phyloP scores from a whole-genome alignment of 2,329 filamentous ascomycete species.

The Orbilia ellipsospora region DNA sequence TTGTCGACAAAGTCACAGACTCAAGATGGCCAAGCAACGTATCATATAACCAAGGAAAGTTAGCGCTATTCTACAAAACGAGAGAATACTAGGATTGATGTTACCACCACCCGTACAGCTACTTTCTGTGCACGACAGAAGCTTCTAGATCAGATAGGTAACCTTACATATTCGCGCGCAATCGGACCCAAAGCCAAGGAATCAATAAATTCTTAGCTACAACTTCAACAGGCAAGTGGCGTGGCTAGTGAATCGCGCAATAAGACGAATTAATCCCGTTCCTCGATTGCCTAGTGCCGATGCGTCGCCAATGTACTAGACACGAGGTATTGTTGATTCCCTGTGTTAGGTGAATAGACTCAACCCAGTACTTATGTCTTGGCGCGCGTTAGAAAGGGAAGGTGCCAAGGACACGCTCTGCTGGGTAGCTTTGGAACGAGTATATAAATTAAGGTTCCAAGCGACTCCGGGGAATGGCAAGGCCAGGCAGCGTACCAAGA shows the following conservation, averaged over 20 bases:
- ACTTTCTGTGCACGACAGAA: too few species aligned
- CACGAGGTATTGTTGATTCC: background rate
- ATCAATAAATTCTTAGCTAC: constrained; percentile 50
- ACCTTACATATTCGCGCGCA: too few species aligned
- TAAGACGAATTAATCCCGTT: constrained; percentile 4
- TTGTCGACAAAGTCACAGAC: constrained; percentile 28
- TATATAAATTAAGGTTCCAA: too few species aligned
- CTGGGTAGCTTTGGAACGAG: too few species aligned
- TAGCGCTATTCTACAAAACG: too few species aligned
- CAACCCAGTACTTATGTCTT: constrained; percentile 35
- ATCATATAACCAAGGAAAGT: constrained; percentile 21
- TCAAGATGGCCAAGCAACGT: constrained; percentile 4
- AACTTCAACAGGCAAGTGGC: constrained; percentile 45
- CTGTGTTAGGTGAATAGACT: constrained; percentile 31
- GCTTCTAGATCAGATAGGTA: too few species aligned
- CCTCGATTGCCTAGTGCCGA: constrained; percentile 53
- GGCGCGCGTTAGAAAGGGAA: constrained; percentile 43
- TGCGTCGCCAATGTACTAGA: constrained; percentile 30
- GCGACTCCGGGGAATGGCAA: too few species aligned
- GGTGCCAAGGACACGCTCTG: constrained; percentile 32
- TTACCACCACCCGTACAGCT: background rate
- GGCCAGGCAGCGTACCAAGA: too few species aligned
- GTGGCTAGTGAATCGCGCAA: constrained; percentile 9
- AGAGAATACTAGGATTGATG: background rate
- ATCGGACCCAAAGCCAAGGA: constrained; percentile 26